Base-by-base conservation (phyloP, 148 eudicot genomes). In the Chenopodium formosanum region DNA sequence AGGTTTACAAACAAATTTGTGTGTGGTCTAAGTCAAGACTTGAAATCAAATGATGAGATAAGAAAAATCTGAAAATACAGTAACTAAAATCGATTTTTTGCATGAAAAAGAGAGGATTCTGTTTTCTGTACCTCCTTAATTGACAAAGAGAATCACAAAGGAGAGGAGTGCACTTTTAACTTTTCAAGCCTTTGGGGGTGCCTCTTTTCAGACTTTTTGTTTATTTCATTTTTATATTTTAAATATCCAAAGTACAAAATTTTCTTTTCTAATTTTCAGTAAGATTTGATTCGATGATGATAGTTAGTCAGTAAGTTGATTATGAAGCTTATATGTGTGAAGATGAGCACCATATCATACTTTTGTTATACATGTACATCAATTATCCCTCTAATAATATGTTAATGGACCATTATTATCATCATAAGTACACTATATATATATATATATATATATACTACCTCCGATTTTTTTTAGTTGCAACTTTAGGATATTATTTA, bases 91-190 rank as follows among this genome's bases (percentile, higher is more conserved):
- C 47, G n/a, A n/a, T 3, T 64, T 9, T 74, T 48, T 74, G 78
- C 66, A 46, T 65, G 73, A 71, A 4, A 73, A 40, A 40, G 44
- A 78, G 78, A 62, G 77, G 64, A 80, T 50, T 80, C 17, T 84
- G 86, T 70, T 70, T 50, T 80, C 17, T 84, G 86, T 70, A 75
- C 77, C 83, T 80, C 67, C 77, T 80, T 34, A 34, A 3, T 34
- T 80, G 83, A 68, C 86, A 84, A 80, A 84, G 83, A 70, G 86
- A 75, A 75, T 84, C 86, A 70, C 53, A 34, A 74, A 83, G 10
- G 66, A 70, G 79, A 23, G 58, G 76, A 32, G 44, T 67, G 17
- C 80, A 20, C 60, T 69, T 84, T 80, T 48, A 52, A 75, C 73
- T 75, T 79, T 84, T 23, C 50, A 79, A 70, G 71, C 77, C 58